These are phyloP conservation scores for Macaranga tanarius DNA, from an alignment of 441 rosid species.

Conservation along the genomic window DNA sequence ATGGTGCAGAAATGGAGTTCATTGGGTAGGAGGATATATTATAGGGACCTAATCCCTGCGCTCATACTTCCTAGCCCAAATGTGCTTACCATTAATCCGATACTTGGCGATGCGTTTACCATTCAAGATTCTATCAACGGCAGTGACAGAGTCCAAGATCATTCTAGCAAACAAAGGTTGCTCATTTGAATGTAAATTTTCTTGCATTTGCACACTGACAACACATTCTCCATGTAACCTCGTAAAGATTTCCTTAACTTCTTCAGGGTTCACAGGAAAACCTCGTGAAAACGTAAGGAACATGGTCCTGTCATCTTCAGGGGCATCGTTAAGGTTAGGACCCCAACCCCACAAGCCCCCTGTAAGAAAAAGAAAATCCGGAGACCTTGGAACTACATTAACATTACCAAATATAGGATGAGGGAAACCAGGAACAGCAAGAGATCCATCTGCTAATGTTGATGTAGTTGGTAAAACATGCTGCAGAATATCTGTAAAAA, in stretches of 20 bases:
- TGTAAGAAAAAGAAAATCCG: constrained; percentile 21
- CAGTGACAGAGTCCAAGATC: constrained; percentile 35
- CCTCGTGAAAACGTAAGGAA: constrained; percentile 76
- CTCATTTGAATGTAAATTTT: constrained; percentile 12
- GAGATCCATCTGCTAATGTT: constrained; percentile 4
- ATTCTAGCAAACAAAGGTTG: constrained; percentile 48
- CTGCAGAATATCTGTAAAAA: constrained; percentile 52
- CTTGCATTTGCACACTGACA: constrained; percentile 45
- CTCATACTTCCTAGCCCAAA: constrained; percentile 70
- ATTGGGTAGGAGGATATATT: neutral
- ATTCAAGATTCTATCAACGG: constrained; percentile 47
- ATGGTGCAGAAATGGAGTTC: neutral
- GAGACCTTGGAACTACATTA: constrained; percentile 26
- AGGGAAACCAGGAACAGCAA: constrained; percentile 57
- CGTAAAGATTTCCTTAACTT: constrained; percentile 43
- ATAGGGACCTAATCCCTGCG: constrained; percentile 32
- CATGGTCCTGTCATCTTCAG: constrained; percentile 62
- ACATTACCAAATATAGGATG: constrained; percentile 54
- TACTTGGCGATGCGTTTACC: constrained; percentile 48
- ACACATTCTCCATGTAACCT: constrained; percentile 42
- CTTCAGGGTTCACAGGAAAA: constrained; percentile 47
- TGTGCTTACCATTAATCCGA: constrained; percentile 54
- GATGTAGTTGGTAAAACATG: constrained; percentile 18
- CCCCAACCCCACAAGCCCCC: constrained; percentile 60
- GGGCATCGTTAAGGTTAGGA: constrained; percentile 19